Base-by-base conservation (phyloP, 768 basidiomycete species). In the Macrocybe gigantea region DNA sequence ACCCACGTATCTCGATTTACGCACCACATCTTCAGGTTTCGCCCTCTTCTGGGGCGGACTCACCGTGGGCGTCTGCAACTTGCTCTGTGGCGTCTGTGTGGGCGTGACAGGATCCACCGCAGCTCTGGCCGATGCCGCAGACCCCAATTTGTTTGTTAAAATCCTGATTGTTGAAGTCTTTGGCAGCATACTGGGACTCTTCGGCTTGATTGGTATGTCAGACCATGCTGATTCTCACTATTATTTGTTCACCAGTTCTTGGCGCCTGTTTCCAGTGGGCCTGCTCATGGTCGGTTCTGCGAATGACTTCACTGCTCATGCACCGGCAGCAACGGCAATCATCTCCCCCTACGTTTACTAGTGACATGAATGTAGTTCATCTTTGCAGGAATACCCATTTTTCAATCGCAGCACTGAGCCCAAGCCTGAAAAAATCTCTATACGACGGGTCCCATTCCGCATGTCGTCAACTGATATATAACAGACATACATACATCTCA, bases 41-140 rank as follows among this genome's bases (percentile, higher is more conserved):
- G 86, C 95, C 2, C 77, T 98, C 44, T 98, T 99, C 77, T 98
- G 94, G 86, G 94, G 93, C 15, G 96, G 96, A 31, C 70, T 97
- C 33, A 93, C 93, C 2, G 94, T 95, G 30, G 96, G 96, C 11
- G 62, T 82, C 4, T 98, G 95, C 69, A 98, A 98, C 66, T 78
- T 98, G 22, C 76, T 99, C 14, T 98, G 96, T 51, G 96, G 96
- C 51, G 68, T 97, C 49, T 89, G 85, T 10, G 96, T 99, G 41
- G 95, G 96, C 35, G 79, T 97, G 61, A 93, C 92, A 5, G 96
- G 96, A 0, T 90, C 93, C 2, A 97, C 93, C 12, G 95, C 94
- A 3, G 96, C 96, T 1, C 71, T 98, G 33, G 83, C 92, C 8
- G 96, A 98, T 63, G 96, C 95, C 14, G 89, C 94, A 8, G 94